Conservation (phyloP, 192 early-diverging fungal genomes). For the Rhizophlyctis rosea region DNA sequence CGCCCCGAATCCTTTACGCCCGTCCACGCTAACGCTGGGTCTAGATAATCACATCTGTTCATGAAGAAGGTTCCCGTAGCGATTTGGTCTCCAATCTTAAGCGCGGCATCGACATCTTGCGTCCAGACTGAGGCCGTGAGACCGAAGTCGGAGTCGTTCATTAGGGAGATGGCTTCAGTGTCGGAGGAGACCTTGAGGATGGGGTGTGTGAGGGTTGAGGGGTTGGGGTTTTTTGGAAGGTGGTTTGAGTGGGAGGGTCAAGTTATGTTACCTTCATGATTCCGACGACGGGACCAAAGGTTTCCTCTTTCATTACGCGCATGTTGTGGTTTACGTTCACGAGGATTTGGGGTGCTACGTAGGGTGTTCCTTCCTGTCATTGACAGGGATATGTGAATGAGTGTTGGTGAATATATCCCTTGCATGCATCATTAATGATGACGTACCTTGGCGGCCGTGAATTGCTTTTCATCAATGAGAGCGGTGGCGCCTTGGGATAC, state of each 20-base stretch:
- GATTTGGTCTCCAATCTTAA: constrained; percentile 57
- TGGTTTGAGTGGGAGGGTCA: too few relatives aligned
- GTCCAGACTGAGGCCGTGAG: constrained; percentile 83
- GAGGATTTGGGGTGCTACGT: constrained; percentile 73
- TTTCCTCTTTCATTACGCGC: constrained; percentile 77
- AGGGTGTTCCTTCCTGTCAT: constrained; percentile 50
- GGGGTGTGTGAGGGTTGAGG: too few relatives aligned
- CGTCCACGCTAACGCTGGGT: constrained; percentile 77
- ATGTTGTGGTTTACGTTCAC: constrained; percentile 71
- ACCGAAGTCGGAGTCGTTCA: constrained; percentile 81
- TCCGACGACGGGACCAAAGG: constrained; percentile 79
- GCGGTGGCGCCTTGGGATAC: constrained; percentile 64
- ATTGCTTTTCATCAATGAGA: constrained; percentile 56
- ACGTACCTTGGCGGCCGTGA: constrained; percentile 53
- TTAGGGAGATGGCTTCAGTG: constrained; percentile 69
- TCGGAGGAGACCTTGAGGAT: constrained; percentile 52
- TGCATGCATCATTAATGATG: neutral
- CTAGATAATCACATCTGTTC: constrained; percentile 82
- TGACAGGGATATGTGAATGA: neutral
- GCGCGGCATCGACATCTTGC: constrained; percentile 51
- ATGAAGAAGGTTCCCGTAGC: constrained; percentile 80
- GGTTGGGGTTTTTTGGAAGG: too few relatives aligned
- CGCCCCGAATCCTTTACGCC: constrained; percentile 73
- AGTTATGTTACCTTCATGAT: constrained; percentile 76
- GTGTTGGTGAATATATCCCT: neutral